Conservation (phyloP, 495 filamentous ascomycete genomes). For the Staphylotrichum tortipilum region DNA sequence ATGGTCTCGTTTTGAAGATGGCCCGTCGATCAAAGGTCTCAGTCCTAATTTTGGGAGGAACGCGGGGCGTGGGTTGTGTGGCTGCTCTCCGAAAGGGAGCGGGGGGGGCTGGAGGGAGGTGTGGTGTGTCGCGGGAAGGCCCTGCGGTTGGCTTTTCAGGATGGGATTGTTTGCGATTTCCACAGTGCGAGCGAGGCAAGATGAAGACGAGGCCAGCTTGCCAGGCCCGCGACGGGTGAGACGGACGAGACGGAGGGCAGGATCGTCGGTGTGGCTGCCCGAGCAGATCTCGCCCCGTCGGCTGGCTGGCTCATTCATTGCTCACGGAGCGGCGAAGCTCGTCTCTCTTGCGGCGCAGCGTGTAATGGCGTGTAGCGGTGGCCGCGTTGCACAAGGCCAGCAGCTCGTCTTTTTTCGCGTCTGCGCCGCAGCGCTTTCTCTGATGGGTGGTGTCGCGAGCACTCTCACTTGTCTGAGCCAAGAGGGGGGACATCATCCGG, state of each 20-base stretch:
- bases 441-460: too few species aligned
- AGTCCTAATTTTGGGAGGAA: conserved; percentile 11
- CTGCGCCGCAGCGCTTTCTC: not conserved
- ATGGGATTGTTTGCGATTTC: not conserved
- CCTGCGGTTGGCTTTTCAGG: not conserved
- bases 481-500: too few species aligned
- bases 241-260: too few species aligned
- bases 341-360: not conserved
- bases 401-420: not conserved
- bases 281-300: not conserved
- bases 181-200: conserved; percentile 3
- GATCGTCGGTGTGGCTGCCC: conserved; percentile 1
- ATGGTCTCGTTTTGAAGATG: not conserved
- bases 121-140: conserved; percentile 1
- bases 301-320: not conserved
- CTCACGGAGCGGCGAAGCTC: not conserved
- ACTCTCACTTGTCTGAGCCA: too few species aligned
- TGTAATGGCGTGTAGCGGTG: not conserved
- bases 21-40: conserved; percentile 3
- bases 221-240: too few species aligned
- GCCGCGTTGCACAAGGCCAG: not conserved
- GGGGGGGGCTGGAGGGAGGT: too few species aligned
- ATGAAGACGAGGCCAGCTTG: not conserved
- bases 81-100: too few species aligned
- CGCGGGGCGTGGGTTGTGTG: not conserved